A percentile compares a stretch with the other conserved stretches of the same genome.
Evolutionary conservation across 805 yeast species (phyloP).

Genomic region (Candida broadrunensis): DNA sequence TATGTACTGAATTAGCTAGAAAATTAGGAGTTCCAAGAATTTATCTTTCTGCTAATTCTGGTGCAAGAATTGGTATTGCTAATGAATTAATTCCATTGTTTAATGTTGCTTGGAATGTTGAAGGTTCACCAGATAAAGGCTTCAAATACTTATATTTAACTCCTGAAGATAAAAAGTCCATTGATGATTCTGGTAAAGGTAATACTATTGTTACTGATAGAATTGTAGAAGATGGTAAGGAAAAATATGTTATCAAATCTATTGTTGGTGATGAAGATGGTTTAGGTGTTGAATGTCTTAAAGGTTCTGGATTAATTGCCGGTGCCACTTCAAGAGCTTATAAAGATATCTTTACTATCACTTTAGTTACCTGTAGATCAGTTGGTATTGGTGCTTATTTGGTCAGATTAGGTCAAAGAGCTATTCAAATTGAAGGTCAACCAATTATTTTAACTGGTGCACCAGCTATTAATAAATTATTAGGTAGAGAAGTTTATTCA

Average conservation of each 20-base stretch:
- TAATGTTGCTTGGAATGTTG: conserved; percentile 91
- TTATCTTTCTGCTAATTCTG: conserved; percentile 96
- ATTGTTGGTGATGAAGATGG: conserved; percentile 95
- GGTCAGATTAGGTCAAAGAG: conserved; percentile 98
- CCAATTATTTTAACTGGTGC: conserved; percentile 99
- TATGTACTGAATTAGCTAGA: conserved; percentile 90
- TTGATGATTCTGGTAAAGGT: conserved; percentile 59
- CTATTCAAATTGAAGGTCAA: conserved; percentile 98
- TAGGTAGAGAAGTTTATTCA: conserved; percentile 96
- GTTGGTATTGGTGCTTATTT: conserved; percentile 99
- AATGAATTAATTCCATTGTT: conserved; percentile 89
- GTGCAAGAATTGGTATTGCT: conserved; percentile 98
- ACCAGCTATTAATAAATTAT: conserved; percentile 93
- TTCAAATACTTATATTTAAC: conserved; percentile 84
- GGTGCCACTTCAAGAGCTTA: conserved; percentile 98
- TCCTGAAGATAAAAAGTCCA: conserved; percentile 55
- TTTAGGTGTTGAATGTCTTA: conserved; percentile 96
- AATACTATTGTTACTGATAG: conserved; percentile 71
- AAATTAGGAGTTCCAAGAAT: conserved; percentile 91
- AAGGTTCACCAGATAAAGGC: conserved; percentile 74
- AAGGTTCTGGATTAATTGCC: conserved; percentile 98
- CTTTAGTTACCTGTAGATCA: conserved; percentile 99
- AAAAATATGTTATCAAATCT: conserved; percentile 75
- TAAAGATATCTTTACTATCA: conserved; percentile 94
- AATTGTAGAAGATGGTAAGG: conserved; percentile 80